phyloP scores from a whole-genome alignment of 805 yeast genomes.

The Henningerozyma blattae region DNA sequence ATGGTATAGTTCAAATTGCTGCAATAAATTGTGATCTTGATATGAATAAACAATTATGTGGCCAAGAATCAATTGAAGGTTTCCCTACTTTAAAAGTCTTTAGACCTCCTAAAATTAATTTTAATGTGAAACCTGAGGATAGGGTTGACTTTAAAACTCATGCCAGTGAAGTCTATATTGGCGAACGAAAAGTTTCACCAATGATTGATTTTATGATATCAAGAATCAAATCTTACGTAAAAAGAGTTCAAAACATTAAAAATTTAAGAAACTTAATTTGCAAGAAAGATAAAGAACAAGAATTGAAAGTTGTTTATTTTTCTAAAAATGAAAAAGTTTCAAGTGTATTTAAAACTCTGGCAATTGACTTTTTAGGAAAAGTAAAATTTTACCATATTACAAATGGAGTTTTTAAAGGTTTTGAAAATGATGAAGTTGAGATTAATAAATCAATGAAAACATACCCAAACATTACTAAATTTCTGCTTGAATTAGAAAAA shows the following conservation, averaged over 20 bases:
- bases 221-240: slow-evolving; percentile 55
- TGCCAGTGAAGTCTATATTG: slow-evolving; percentile 46
- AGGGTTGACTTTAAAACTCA: slow-evolving; percentile 21
- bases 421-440: neutral
- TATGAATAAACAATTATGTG: slow-evolving; percentile 57
- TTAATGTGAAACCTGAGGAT: slow-evolving; percentile 13
- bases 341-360: slow-evolving; percentile 50
- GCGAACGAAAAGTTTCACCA: slow-evolving; percentile 45
- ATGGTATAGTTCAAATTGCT: slow-evolving; percentile 51
- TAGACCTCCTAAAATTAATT: slow-evolving; percentile 59
- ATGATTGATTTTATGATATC: slow-evolving; percentile 43
- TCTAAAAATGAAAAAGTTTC: slow-evolving; percentile 38
- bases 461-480: slow-evolving; percentile 14
- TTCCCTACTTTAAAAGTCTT: slow-evolving; percentile 78
- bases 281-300: slow-evolving; percentile 5
- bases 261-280: slow-evolving; percentile 14
- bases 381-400: slow-evolving; percentile 36
- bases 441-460: slow-evolving; percentile 4
- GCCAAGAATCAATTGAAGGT: slow-evolving; percentile 52
- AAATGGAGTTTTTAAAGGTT: slow-evolving; percentile 14
- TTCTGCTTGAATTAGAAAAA: slow-evolving; percentile 7
- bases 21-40: slow-evolving; percentile 79
- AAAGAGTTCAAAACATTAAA: slow-evolving; percentile 30
- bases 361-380: slow-evolving; percentile 51
- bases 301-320: slow-evolving; percentile 35